Conservation (phyloP, 331 rosid species). For the Spiraea crenata region DNA sequence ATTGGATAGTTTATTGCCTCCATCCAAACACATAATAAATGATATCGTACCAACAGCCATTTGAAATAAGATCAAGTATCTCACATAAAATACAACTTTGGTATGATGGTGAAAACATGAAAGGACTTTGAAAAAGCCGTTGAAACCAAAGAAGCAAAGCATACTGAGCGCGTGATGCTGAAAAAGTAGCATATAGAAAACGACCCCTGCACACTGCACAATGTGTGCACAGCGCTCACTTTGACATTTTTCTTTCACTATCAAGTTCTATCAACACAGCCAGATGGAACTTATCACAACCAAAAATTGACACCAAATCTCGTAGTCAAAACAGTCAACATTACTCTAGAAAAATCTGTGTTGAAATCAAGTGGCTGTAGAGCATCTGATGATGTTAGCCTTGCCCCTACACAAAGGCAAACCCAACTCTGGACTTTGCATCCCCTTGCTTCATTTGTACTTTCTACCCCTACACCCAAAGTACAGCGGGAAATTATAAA, state of each 20-base stretch:
- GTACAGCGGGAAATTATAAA: neutral
- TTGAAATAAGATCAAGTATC: no score
- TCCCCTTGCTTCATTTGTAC: neutral
- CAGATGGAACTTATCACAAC: conserved; percentile 5
- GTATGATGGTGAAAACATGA: neutral
- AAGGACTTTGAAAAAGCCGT: neutral
- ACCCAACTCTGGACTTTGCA: neutral
- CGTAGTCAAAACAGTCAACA: conserved; percentile 35
- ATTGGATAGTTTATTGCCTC: no score
- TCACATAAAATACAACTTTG: no score
- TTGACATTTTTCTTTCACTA: conserved; percentile 24
- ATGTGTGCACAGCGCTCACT: conserved; percentile 12
- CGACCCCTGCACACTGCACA: conserved; percentile 30
- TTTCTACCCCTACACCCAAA: conserved; percentile 3
- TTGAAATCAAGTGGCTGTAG: conserved; percentile 32
- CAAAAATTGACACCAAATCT: conserved; percentile 2
- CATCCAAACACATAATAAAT: no score
- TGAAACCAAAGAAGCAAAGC: neutral
- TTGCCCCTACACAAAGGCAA: conserved; percentile 10
- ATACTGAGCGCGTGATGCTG: conserved; percentile 46
- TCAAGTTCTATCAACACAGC: neutral
- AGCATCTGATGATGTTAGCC: conserved; percentile 38
- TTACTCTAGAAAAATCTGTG: conserved; percentile 29
- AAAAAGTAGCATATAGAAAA: conserved; percentile 27
- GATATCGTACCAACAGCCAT: no score